A percentile compares a stretch with the other conserved stretches of the same genome.
Conservation (phyloP, 2,329 filamentous ascomycete species). For the Xylaria sp. region DNA sequence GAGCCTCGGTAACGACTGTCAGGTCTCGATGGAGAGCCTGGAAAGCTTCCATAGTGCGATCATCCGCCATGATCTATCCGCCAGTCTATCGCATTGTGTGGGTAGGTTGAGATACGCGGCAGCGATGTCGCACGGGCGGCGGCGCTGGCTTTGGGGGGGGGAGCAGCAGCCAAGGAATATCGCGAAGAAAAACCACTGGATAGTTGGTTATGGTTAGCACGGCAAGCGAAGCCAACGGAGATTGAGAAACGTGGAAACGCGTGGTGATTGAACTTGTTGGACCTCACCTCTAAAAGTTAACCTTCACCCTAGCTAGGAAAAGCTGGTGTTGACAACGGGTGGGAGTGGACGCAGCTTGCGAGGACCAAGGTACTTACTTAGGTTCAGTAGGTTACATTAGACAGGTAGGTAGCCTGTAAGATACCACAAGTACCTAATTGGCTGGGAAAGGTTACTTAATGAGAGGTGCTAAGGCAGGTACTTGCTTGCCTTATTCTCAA, state of each 20-base stretch:
- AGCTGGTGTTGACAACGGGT: constrained; percentile 11
- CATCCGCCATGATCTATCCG: constrained; percentile 71
- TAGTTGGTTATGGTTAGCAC: background rate
- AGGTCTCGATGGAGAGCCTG: constrained; percentile 89
- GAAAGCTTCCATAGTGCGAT: constrained; percentile 78
- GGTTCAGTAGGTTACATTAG: no score
- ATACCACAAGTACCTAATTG: background rate
- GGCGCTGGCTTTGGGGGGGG: constrained; percentile 9
- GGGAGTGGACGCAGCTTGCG: constrained; percentile 1
- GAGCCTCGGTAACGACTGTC: constrained; percentile 76
- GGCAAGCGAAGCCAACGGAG: constrained; percentile 3
- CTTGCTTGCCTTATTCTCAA: background rate
- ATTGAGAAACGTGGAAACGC: constrained; percentile 12
- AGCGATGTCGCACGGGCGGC: constrained; percentile 27
- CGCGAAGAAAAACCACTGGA: background rate
- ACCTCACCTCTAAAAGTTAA: constrained; percentile 6
- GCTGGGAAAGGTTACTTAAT: constrained; percentile 12
- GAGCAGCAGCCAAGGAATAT: constrained; percentile 11
- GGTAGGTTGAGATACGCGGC: constrained; percentile 27
- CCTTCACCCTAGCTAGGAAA: constrained; percentile 18
- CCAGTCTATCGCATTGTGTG: constrained; percentile 59
- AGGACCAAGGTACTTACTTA: background rate
- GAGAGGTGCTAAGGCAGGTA: no score
- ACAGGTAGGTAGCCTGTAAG: no score
- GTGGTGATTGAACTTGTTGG: constrained; percentile 7